Percentiles rank a stretch among this genome's conserved stretches.
phyloP scores from a whole-genome alignment of 1,284 basidiomycete species.

The Ceratobasidium sp. region DNA sequence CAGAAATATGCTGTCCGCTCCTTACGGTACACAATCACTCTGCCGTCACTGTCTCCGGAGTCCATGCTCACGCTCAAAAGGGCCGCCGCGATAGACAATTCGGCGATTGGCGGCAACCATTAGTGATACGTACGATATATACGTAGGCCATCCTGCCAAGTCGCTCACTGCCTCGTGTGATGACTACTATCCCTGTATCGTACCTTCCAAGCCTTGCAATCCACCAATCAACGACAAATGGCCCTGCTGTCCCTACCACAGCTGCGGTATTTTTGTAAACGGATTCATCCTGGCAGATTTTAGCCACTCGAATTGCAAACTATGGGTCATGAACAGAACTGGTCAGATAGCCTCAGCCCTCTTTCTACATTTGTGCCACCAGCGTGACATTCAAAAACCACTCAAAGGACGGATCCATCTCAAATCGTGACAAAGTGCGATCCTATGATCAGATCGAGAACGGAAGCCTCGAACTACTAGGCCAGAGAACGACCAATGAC shows the following conservation, averaged over 20 bases:
- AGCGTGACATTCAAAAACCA: constrained; percentile 21
- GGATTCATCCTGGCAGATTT: too few species aligned
- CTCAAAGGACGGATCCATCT: constrained; percentile 14
- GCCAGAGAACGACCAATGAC: constrained; percentile 17
- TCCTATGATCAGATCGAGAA: constrained; percentile 12
- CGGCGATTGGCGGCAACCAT: constrained; percentile 27
- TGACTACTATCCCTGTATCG: constrained; percentile 33
- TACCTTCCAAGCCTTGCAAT: constrained; percentile 34
- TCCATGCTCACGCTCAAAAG: background rate
- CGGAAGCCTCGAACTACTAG: background rate
- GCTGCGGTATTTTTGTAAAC: too few species aligned
- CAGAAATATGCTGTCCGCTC: constrained; percentile 13
- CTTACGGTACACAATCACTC: constrained; percentile 22
- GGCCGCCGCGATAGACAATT: constrained; percentile 24
- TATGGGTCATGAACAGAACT: too few species aligned
- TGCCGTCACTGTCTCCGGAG: constrained; percentile 31
- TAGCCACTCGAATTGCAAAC: too few species aligned
- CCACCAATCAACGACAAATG: background rate
- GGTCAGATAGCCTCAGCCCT: too few species aligned
- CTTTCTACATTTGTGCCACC: background rate
- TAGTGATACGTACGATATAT: background rate
- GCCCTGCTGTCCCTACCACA: background rate
- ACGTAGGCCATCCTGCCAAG: constrained; percentile 40
- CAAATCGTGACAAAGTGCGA: constrained; percentile 11
- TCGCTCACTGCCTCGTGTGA: constrained; percentile 22